Evolutionary conservation across 352 stramenopile genomes (phyloP).

Genomic region (Globisporangium heterothallicum): DNA sequence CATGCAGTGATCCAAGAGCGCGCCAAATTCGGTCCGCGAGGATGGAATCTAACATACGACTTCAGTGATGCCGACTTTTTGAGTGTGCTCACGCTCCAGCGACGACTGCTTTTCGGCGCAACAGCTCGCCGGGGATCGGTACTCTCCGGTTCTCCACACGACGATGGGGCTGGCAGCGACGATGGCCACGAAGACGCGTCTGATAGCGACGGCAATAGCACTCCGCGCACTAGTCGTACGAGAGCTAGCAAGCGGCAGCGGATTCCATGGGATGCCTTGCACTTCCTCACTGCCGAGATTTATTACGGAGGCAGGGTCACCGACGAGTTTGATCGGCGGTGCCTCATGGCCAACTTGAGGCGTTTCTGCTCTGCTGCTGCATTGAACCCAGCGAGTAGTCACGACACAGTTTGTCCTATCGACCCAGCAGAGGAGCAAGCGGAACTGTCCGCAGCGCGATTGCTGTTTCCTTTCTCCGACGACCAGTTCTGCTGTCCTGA

Average conservation of each 20-base stretch:
- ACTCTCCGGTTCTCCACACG: neutral
- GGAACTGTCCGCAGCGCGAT: neutral
- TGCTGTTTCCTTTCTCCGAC: conserved; percentile 23
- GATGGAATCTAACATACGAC: conserved; percentile 77
- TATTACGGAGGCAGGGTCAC: conserved; percentile 81
- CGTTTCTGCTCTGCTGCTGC: conserved; percentile 46
- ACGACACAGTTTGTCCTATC: neutral
- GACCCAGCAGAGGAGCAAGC: neutral
- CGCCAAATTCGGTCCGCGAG: conserved; percentile 63
- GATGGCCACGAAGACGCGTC: conserved; percentile 1
- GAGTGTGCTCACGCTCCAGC: conserved; percentile 58
- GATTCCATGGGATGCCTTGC: conserved; percentile 72
- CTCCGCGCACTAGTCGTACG: neutral
- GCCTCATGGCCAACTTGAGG: conserved; percentile 56
- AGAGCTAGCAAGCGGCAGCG: neutral
- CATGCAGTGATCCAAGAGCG: conserved; percentile 74
- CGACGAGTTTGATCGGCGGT: conserved; percentile 75
- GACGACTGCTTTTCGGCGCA: conserved; percentile 29
- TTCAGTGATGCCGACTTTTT: conserved; percentile 77
- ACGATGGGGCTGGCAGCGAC: conserved; percentile 4
- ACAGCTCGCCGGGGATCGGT: conserved; percentile 1
- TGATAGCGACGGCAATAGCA: neutral
- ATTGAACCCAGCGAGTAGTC: conserved; percentile 6
- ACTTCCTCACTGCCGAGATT: conserved; percentile 76
- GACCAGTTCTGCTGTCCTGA: conserved; percentile 36